Percentiles rank a stretch among this genome's conserved stretches.
Conservation (phyloP, 2,329 filamentous ascomycete genomes). For the Anthostomella pinea region DNA sequence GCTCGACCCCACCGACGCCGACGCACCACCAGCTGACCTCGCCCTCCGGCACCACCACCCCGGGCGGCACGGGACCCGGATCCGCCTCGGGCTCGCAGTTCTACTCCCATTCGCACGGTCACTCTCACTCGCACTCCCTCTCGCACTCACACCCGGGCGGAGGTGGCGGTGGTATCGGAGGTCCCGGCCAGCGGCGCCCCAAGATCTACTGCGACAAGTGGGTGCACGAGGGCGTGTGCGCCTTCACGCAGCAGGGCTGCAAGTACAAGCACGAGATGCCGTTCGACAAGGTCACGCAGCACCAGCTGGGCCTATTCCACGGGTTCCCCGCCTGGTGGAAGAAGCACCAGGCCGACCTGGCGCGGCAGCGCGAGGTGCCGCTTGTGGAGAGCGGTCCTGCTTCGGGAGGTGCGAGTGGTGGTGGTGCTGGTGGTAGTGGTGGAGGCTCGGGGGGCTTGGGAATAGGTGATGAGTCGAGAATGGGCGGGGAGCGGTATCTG, state of each 20-base stretch:
- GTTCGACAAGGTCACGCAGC: constrained; percentile 60
- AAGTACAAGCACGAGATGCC: constrained; percentile 93
- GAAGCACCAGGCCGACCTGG: constrained; percentile 48
- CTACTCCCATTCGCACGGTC: too few species aligned
- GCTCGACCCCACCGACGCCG: constrained; percentile 28
- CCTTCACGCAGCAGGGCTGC: constrained; percentile 82
- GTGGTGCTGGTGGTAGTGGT: constrained; percentile 3
- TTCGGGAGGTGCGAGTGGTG: constrained; percentile 6
- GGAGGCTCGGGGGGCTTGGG: too few species aligned
- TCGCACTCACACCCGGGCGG: too few species aligned
- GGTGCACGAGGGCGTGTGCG: constrained; percentile 82
- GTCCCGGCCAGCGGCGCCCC: constrained; percentile 23
- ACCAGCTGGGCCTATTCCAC: constrained; percentile 67
- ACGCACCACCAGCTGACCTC: constrained; percentile 7
- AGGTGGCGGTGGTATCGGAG: background rate
- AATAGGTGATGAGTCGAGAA: too few species aligned
- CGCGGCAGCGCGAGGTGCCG: constrained; percentile 28
- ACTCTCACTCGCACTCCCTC: too few species aligned
- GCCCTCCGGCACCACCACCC: background rate
- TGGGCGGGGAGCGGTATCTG: too few species aligned
- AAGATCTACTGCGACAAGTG: constrained; percentile 89
- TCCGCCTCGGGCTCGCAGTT: constrained; percentile 1
- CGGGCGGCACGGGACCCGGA: background rate
- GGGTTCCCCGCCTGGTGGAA: constrained; percentile 61
- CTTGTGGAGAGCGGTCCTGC: constrained; percentile 5